Base-by-base conservation (phyloP, 1,284 basidiomycete species). In the Puccinia horiana region DNA sequence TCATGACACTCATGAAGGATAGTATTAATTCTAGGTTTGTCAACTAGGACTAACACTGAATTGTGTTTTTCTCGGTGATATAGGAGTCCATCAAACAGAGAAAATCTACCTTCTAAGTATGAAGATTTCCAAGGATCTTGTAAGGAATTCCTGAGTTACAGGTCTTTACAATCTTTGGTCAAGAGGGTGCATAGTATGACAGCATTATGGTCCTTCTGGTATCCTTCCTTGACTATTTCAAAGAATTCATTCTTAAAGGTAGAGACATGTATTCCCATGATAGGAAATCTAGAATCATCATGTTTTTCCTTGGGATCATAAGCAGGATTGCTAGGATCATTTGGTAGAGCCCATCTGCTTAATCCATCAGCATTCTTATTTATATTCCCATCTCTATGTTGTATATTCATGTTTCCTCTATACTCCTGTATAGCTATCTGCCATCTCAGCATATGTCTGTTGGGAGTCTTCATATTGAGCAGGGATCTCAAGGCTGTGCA, bases 391-490 rank as follows among this genome's bases (percentile, higher is more conserved):
- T 70, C 67, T 70, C 67, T 70, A 70, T 70, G 67, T 1, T 23
- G 23, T 37, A 70, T 70, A 37, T 26, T 70, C 67, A 70, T 70
- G 18, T n/a, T 35, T 12, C 37, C 20, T 5, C 67, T 40, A 14
- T 42, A 70, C 56, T n/a, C n/a, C n/a, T n/a, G n/a, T n/a, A n/a
- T n/a, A n/a, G n/a, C n/a, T n/a, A n/a, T n/a, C n/a, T n/a, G 56
- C 56, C 56, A 58, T 29, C 56, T 8, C 23, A 58, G 23, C 56
- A 58, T 58, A 23, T 58, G 37, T 52, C 70, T 42, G 26, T 73
- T 73, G 1, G 70, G 70, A 16, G 70, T 73, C 44, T 73, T 73
- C 70, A 73, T 73, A 47, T 73, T 73, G 5, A 72, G 35, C 11
- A 72, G 69, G 16, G 69, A 72, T 69, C 35, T 73, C 29, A 73